Conservation (phyloP, 2,329 filamentous ascomycete species). For the Tolypocladium endophyticum region DNA sequence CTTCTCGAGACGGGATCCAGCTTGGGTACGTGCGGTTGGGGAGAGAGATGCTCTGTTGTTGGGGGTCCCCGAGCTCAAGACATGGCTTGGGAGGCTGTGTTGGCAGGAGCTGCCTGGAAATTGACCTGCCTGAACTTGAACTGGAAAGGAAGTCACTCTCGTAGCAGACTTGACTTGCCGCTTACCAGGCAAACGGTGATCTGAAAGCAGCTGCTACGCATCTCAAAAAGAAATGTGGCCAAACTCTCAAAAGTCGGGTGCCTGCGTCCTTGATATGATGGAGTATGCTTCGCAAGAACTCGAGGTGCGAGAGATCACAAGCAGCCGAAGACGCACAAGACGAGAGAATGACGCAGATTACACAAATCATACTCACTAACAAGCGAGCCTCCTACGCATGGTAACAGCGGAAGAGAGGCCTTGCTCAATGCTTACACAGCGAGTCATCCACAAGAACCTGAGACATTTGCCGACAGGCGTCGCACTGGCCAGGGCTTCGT, state of each 20-base stretch:
- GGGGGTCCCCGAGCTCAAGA: neutral
- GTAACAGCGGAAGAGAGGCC: neutral
- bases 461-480: constrained; percentile 1
- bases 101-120: neutral
- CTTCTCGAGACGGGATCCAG: neutral
- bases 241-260: neutral
- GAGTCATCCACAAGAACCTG: neutral
- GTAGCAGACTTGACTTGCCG: neutral
- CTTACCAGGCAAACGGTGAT: neutral
- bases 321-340: neutral
- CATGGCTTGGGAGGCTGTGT: neutral
- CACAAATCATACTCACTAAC: neutral
- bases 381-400: neutral
- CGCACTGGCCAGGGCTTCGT: neutral
- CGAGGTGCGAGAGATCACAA: neutral
- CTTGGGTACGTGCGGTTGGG: neutral
- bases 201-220: neutral
- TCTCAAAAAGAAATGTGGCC: neutral
- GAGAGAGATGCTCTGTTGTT: too few relatives aligned
- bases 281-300: neutral
- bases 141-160: neutral
- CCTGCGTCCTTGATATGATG: neutral
- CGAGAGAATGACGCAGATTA: neutral
- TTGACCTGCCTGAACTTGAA: neutral
- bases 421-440: neutral